Conservation (phyloP, 805 yeast genomes). For the Isabelozyma gotoi region DNA sequence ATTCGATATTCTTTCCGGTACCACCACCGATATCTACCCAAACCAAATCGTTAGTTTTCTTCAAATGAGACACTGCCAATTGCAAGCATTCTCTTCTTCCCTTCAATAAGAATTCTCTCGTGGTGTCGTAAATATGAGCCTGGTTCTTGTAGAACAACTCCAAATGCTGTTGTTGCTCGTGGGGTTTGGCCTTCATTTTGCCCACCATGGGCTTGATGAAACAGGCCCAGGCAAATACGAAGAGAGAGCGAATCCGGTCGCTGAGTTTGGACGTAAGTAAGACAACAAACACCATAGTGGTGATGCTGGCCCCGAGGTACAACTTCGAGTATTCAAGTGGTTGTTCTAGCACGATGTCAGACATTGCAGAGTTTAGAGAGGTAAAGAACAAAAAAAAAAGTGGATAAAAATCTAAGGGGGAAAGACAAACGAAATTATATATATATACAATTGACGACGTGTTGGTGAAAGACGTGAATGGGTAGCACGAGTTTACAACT, state of each 20-base stretch:
- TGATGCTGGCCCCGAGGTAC: conserved; percentile 12
- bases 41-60: conserved; percentile 45
- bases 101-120: conserved; percentile 63
- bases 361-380: not conserved
- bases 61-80: conserved; percentile 58
- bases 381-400: too few relatives aligned
- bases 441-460: not conserved
- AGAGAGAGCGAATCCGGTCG: conserved; percentile 21
- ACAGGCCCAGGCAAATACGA: conserved; percentile 47
- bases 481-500: not conserved
- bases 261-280: conserved; percentile 16
- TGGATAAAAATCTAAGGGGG: not conserved
- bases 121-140: conserved; percentile 73
- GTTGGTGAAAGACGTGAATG: too few relatives aligned
- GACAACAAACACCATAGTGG: conserved; percentile 12
- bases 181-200: conserved; percentile 25
- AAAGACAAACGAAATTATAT: not conserved
- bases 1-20: conserved; percentile 79
- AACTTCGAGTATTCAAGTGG: conserved; percentile 12
- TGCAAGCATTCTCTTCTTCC: conserved; percentile 68
- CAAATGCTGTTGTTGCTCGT: conserved; percentile 56
- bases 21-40: conserved; percentile 90
- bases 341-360: not conserved
- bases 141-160: conserved; percentile 76
- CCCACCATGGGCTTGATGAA: conserved; percentile 56